Base-by-base conservation (phyloP, 345 rosid species). In the Gossypium arboreum region DNA sequence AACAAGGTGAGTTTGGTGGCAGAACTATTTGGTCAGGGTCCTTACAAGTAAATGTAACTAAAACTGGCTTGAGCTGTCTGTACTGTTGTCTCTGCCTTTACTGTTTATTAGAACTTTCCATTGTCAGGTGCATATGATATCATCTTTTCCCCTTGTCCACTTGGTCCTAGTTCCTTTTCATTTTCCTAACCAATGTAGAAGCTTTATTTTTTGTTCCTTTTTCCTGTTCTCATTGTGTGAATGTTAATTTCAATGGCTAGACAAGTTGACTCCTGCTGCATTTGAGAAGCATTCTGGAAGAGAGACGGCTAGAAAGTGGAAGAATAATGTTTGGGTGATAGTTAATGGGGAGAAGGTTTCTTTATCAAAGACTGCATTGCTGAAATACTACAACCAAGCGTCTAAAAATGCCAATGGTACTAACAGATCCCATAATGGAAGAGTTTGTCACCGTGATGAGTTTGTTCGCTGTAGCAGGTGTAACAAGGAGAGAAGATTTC, bases 271-370 rank as follows among this genome's bases (percentile, higher is more conserved):
- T 78, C 99, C 98, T 9, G 94, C 97, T 81, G 98, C 97, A 20
- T 95, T 95, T 74, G 99, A 95, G 90, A 95, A 95, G 91, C 99
- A 95, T 82, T 93, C 99, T 73, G 99, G 99, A 56, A 90, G 99
- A 84, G 99, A 93, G 89, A 93, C 98, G 0, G 97, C 99, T 79
- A 88, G 94, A 74, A 95, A 93, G 79, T 95, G 99, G 99, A 95
- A 95, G 84, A 95, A 95, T 81, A 95, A 95, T 86, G 88, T 95
- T 9, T 95, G 99, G 99, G 92, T 93, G 63, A 95, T 95, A 74
- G 84, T 83, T 55, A 88, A 87, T 11, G 98, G 99, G 13, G 94
- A 91, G 86, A 95, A 95, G 88, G 93, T 93, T 78, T 88, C 99
- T 17, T 74, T 95, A 85, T 88, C 91, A 51, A 95, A 95, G 88